Percentiles rank a stretch among this genome's conserved stretches.
Conservation (phyloP, 441 rosid genomes). For the Populus hybrid region DNA sequence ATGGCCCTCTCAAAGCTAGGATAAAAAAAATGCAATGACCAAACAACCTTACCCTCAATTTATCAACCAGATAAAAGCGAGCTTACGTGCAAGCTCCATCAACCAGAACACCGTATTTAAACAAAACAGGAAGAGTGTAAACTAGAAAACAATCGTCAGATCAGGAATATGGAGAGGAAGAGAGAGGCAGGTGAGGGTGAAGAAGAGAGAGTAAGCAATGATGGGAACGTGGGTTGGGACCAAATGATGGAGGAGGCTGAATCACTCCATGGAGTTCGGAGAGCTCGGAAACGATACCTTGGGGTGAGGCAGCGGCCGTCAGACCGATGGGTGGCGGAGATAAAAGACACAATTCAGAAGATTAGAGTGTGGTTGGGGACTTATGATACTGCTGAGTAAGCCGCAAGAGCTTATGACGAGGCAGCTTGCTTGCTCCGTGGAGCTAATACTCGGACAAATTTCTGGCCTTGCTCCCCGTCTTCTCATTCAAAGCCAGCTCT, state of each 20-base stretch:
- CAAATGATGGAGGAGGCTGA: slow-evolving; percentile 34
- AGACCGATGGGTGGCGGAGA: slow-evolving; percentile 60
- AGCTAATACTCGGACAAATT: slow-evolving; percentile 49
- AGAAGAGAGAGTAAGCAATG: slow-evolving; percentile 1
- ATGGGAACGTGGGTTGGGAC: slow-evolving; percentile 18
- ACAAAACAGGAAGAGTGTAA: not conserved
- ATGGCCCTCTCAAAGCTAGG: no score
- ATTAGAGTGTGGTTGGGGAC: slow-evolving; percentile 55
- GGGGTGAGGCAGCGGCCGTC: slow-evolving; percentile 54
- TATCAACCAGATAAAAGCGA: not conserved
- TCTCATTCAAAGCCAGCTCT: slow-evolving; percentile 20
- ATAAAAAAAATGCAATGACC: no score
- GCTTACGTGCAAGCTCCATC: not conserved
- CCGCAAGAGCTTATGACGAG: slow-evolving; percentile 60
- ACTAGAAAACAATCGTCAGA: no score
- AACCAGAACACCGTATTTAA: not conserved
- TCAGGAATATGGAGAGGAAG: slow-evolving; percentile 10
- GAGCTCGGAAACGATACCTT: not conserved
- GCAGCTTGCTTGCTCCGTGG: slow-evolving; percentile 59
- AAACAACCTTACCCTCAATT: no score
- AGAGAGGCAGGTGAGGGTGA: slow-evolving; percentile 16
- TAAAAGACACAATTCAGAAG: slow-evolving; percentile 49
- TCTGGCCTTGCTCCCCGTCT: slow-evolving; percentile 37
- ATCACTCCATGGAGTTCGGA: slow-evolving; percentile 21
- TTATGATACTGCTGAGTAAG: slow-evolving; percentile 56